A percentile compares a stretch with the other conserved stretches of the same genome.
phyloP scores from a whole-genome alignment of 805 yeast species.

The Cyberlindnera amylophila region DNA sequence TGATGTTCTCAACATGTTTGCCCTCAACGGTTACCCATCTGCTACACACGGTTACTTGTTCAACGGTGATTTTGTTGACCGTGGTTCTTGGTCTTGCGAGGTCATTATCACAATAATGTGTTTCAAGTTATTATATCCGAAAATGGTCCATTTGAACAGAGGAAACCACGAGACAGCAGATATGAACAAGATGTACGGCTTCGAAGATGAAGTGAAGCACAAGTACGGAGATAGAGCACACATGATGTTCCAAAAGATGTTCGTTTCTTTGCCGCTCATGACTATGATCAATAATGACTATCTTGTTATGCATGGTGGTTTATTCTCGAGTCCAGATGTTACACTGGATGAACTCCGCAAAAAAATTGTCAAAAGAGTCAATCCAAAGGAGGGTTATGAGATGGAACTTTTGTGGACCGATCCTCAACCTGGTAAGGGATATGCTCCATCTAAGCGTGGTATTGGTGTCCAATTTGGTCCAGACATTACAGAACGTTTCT shows the following conservation, averaged over 20 bases:
- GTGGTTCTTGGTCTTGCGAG: conserved; percentile 98
- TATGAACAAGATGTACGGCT: conserved; percentile 96
- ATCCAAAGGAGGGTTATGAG: conserved; percentile 86
- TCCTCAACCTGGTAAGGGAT: conserved; percentile 76
- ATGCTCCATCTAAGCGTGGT: conserved; percentile 89
- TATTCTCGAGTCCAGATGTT: conserved; percentile 73
- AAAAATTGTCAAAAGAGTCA: conserved; percentile 75
- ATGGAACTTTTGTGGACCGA: conserved; percentile 98
- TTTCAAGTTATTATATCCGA: conserved; percentile 74
- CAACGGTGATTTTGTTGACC: conserved; percentile 96
- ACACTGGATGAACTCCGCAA: conserved; percentile 70
- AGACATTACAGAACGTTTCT: conserved; percentile 79
- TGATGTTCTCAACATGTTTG: conserved; percentile 80
- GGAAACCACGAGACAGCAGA: conserved; percentile 97
- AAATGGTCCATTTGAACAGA: conserved; percentile 69
- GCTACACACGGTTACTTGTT: conserved; percentile 70
- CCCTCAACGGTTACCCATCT: conserved; percentile 66
- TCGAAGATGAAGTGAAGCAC: conserved; percentile 90
- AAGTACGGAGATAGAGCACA: conserved; percentile 81
- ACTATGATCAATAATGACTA: conserved; percentile 74
- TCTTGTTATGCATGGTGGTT: conserved; percentile 93
- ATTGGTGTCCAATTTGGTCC: conserved; percentile 97
- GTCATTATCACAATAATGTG: conserved; percentile 79
- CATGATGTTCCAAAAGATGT: conserved; percentile 80
- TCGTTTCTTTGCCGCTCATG: conserved; percentile 82